Evolutionary conservation across 2,329 filamentous ascomycete genomes (phyloP), one percentile per base, ranked within the genome.

Genomic region (Allantophomopsis cytisporea): DNA sequence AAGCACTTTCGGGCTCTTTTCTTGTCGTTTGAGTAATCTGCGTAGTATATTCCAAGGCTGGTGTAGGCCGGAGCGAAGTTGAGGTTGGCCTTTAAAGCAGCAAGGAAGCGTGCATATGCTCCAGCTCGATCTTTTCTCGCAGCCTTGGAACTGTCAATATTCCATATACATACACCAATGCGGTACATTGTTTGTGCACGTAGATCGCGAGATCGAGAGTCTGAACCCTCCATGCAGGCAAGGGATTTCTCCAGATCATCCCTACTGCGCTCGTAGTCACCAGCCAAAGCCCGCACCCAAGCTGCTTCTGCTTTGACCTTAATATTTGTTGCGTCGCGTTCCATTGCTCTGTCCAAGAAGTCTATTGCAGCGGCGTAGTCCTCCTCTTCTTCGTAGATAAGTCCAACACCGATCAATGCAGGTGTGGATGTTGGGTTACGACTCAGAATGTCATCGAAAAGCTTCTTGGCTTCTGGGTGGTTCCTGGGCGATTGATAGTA

Each of bases 321-420:
- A 15, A 87, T 65, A 48, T 95, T 94, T 10, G 66, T 64, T 2
- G 69, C 64, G 52, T 94, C 85, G 17, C 83, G 74, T 46, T 77
- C 57, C 18, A 93, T 58, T 1, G 91, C 91, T 45, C 84, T 74
- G 31, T 71, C 71, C 11, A 98, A 63, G 52, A 94, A 95, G 20
- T 81, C 73, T 31, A 88, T 76, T 0, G 93, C 91, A 51, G 85
- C 71, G 36, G 73, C 68, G 51, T 84, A 95, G 45, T 96, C 83
- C 51, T 94, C 82, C 47, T 94, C 87, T 50, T 96, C 91, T 58
- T 95, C 87, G 36, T 88, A 80, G 32, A 98, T 89, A 17, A 96
- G 62, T 1, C 91, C 93, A 28, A 95, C 76, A 1, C 91, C 91
- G 35, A 96, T 83, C 44, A 98, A 65, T 2, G 88, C 88, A 21